Percentiles rank a stretch among this genome's conserved stretches.
Conservation (phyloP, 164 flowering plant species). For the Echeveria elegans region DNA sequence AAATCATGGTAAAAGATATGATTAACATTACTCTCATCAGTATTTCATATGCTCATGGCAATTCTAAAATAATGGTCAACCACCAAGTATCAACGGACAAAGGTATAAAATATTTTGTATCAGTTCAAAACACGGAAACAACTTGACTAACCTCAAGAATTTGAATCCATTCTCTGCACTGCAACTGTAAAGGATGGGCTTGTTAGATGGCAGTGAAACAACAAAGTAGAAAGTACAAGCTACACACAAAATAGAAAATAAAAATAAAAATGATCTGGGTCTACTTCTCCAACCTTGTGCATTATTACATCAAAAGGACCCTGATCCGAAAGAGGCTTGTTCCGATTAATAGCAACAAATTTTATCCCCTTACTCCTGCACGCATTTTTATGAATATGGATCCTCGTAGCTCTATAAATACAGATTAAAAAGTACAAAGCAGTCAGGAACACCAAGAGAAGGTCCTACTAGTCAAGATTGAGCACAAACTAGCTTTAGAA, state of each 20-base stretch:
- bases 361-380: constrained; percentile 12
- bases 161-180: not conserved
- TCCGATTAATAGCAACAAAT: constrained; percentile 12
- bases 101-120: not conserved
- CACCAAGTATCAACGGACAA: too few relatives aligned
- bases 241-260: not conserved
- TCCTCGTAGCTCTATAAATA: not conserved
- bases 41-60: not conserved
- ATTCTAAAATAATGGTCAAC: not conserved
- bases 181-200: not conserved
- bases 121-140: not conserved
- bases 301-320: constrained; percentile 13
- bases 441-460: not conserved
- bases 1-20: not conserved
- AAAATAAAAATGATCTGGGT: not conserved
- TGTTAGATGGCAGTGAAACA: not conserved
- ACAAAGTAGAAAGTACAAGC: not conserved
- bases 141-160: not conserved
- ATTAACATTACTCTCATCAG: not conserved
- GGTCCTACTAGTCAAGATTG: too few relatives aligned
- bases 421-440: not conserved
- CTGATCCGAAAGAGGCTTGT: constrained; percentile 10
- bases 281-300: constrained; percentile 5
- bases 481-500: too few relatives aligned
- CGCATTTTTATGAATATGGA: not conserved